Evolutionary conservation across 345 rosid species (phyloP).

Genomic region (Cochlearia excelsa): DNA sequence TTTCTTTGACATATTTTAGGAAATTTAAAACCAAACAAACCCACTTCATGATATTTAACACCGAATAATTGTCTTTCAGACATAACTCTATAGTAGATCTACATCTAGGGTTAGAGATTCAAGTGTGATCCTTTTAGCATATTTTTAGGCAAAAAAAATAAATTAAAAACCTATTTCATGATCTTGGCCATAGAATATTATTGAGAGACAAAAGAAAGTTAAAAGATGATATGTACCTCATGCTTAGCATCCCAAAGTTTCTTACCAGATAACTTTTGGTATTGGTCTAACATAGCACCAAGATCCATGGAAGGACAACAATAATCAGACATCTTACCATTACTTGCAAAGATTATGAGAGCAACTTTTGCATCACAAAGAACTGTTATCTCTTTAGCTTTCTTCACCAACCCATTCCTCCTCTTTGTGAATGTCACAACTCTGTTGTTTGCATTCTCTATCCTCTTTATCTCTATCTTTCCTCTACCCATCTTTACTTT

Average conservation of each 20-base stretch:
- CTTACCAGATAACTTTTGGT: constrained; percentile 72
- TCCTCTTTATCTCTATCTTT: constrained; percentile 76
- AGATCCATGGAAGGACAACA: constrained; percentile 62
- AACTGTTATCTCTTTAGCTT: constrained; percentile 72
- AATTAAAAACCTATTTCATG: constrained; percentile 20
- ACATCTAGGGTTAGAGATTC: constrained; percentile 44
- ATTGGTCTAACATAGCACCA: constrained; percentile 69
- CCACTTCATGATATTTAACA: constrained; percentile 33
- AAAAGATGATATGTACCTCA: constrained; percentile 52
- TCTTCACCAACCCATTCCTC: constrained; percentile 67
- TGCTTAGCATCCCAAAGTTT: constrained; percentile 95
- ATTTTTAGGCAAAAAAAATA: constrained; percentile 39
- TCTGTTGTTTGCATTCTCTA: constrained; percentile 73
- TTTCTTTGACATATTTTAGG: constrained; percentile 27
- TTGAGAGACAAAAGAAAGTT: background rate
- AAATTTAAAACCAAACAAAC: constrained; percentile 21
- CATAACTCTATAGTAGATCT: constrained; percentile 52
- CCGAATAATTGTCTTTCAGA: constrained; percentile 26
- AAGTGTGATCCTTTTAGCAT: constrained; percentile 45
- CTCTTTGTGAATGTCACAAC: constrained; percentile 74
- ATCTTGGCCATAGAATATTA: constrained; percentile 24
- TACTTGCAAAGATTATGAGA: constrained; percentile 57
- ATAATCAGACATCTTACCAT: constrained; percentile 65
- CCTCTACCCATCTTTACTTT: constrained; percentile 86
- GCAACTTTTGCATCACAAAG: constrained; percentile 82